Percentiles rank a stretch among this genome's conserved stretches.
Conservation (phyloP, 192 early-diverging fungal genomes). For the Jimgerdemannia lactiflua region DNA sequence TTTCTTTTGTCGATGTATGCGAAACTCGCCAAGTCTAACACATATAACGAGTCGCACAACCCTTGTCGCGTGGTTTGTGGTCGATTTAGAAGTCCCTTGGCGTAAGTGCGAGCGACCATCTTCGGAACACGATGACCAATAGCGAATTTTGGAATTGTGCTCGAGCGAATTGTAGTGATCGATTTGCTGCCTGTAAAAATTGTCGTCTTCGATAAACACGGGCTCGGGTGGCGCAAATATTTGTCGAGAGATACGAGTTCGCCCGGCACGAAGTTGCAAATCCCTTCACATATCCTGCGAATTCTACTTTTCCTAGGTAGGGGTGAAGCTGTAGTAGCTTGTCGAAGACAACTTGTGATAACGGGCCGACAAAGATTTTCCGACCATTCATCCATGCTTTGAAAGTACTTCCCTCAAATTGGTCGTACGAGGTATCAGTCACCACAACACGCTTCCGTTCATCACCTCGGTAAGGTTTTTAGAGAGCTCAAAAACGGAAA, state of each 20-base stretch:
- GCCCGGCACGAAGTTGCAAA: constrained; percentile 28
- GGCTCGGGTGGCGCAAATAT: too few species aligned
- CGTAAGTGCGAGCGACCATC: too few species aligned
- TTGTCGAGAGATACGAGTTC: constrained; percentile 12
- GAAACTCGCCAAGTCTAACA: too few species aligned
- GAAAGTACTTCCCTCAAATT: constrained; percentile 19
- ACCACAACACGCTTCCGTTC: constrained; percentile 25
- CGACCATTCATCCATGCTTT: constrained; percentile 3
- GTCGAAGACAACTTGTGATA: constrained; percentile 5
- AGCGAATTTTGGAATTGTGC: too few species aligned
- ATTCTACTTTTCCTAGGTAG: constrained; percentile 1
- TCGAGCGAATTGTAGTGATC: too few species aligned
- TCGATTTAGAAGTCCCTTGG: too few species aligned
- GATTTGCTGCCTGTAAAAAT: too few species aligned
- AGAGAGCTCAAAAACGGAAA: constrained; percentile 14
- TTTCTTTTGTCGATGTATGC: too few species aligned
- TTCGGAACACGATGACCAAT: too few species aligned
- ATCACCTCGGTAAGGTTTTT: constrained; percentile 7
- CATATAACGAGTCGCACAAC: too few species aligned
- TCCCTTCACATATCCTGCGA: constrained; percentile 13
- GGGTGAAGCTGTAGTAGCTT: constrained; percentile 1
- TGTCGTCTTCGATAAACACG: too few species aligned
- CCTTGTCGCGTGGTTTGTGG: too few species aligned
- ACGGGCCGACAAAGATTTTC: constrained; percentile 19
- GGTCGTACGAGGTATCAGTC: constrained; percentile 19